Conservation (phyloP, 306 rosid genomes). For the Prunus campanulata region DNA sequence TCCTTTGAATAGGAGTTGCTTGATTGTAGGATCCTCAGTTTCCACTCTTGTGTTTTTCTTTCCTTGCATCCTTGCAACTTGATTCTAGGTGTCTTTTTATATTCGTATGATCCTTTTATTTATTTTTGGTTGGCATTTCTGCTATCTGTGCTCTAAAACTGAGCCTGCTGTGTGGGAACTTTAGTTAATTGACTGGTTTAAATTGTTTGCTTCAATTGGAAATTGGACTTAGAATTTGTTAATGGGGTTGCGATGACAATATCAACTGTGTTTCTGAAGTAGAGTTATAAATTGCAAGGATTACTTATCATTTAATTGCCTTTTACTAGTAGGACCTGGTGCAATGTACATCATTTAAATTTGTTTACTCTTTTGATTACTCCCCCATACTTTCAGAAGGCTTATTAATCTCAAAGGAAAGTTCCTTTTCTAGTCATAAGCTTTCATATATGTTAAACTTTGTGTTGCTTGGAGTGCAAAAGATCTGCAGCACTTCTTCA, state of each 20-base stretch:
- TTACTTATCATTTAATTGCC: background rate
- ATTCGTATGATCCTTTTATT: too few species aligned
- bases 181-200: too few species aligned
- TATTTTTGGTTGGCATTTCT: too few species aligned
- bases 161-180: too few species aligned
- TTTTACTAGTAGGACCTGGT: background rate
- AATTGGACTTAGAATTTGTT: background rate
- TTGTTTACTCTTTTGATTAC: background rate
- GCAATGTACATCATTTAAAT: background rate
- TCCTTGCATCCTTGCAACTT: background rate
- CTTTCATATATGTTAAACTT: background rate
- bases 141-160: too few species aligned
- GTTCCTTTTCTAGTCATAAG: background rate
- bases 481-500: background rate
- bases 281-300: background rate
- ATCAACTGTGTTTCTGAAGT: background rate
- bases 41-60: background rate
- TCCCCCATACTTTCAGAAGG: background rate
- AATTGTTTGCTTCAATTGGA: too few species aligned
- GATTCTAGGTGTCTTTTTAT: too few species aligned
- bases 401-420: background rate
- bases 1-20: too few species aligned
- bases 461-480: background rate
- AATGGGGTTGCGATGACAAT: background rate
- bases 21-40: too few species aligned